Evolutionary conservation across 805 yeast genomes (phyloP), one percentile per base, ranked within the genome.

Genomic region (Vanderwaltozyma polyspora): DNA sequence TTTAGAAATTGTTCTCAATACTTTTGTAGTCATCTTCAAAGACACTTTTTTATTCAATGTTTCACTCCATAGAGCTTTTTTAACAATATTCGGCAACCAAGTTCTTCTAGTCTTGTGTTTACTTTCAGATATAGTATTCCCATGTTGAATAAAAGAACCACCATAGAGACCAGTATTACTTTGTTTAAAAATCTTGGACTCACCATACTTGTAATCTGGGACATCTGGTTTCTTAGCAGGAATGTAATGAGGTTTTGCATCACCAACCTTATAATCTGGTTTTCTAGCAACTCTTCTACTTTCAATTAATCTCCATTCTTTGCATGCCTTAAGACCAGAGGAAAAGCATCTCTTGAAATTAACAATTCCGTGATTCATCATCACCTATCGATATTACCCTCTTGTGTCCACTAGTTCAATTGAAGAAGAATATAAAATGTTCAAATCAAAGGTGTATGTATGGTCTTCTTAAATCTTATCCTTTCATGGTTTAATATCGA

Each of bases 81-180:
- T 70, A 31, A 80, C 76, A 29, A 86, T 76, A 60, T 91, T 91
- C 26, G 95, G 95, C 45, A 69, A 60, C 76, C 91, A 89, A 50
- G 91, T 68, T 57, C 80, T 71, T 39, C 75, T 74, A 51, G 76
- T 78, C 62, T 82, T 84, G 36, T 70, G 68, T 34, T 76, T 76
- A 51, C 72, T 66, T 53, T 85, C 94, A 12, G 94, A 74, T 38
- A 87, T 70, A 37, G 74, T 72, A 59, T 84, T 74, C 46, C 95
- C 93, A 42, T 76, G 70, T 43, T 74, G 76, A 33, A 83, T 72
- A 51, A 79, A 79, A 36, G 81, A 73, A 12, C 95, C 98, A 17
- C 97, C 99, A 55, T 72, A 89, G 28, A 91, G 67, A 5, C 97
- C 98, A 33, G 78, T 64, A 56, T 89, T 84, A 46, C 87, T 76